Evolutionary conservation across 495 filamentous ascomycete species (phyloP), one percentile per base, ranked within the genome.

Genomic region (Annulohypoxylon moriforme): DNA sequence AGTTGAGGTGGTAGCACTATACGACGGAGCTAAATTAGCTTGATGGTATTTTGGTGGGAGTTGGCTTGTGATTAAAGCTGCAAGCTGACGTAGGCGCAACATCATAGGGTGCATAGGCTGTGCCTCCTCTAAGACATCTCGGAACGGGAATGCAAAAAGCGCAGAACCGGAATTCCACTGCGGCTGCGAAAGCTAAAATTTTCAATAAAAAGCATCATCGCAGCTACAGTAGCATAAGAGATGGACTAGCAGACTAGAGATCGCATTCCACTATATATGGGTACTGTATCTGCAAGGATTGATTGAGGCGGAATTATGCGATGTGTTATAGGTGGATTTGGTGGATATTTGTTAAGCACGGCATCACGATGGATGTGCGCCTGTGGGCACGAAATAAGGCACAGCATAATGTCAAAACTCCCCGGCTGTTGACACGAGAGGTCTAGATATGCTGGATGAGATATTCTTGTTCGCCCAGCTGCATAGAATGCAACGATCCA

Each of bases 71-170:
- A 63, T 70, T 67, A 33, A 22, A 49, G 50, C 57, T 76, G 70
- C 74, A 67, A 52, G 70, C 70, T 76, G 74, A 76, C 74, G 74
- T 76, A 67, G 63, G 38, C 68, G 70, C 67, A 63, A 63, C 67
- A 71, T 68, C 62, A 76, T 66, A 67, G 55, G 67, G 47, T 24
- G 27, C 47, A 56, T 52, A n/a, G n/a, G 36, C 33, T 8, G 9
- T 36, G 1, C 33, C 33, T 4, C 34, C 34, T 18, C 9, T 20
- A 18, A 58, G 38, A 38, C 46, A 47, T 27, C 46, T 50, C 52
- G 53, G 69, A 29, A 64, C 60, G 64, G 69, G 46, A 68, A n/a
- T 49, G 59, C 58, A 53, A 44, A 44, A 38, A 60, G 10, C 42
- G 58, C 47, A 61, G 47, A 57, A 29, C 58, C 58, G 63, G 44